phyloP scores from a whole-genome alignment of 305 asterid genomes.

The Fraxinus greggii region DNA sequence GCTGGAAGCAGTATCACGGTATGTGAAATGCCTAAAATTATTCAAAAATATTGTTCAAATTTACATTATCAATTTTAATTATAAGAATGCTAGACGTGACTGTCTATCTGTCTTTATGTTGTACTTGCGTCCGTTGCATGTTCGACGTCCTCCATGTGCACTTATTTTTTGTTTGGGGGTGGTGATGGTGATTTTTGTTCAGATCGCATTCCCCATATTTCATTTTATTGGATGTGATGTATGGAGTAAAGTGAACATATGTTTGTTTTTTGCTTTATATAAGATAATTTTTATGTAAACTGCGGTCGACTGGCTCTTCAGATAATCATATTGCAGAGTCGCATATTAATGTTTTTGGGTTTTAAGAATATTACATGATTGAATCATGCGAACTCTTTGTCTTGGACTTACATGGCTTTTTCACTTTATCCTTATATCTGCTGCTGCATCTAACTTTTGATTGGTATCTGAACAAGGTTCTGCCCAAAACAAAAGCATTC shows the following conservation, averaged over 20 bases:
- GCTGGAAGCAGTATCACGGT: slow-evolving; percentile 42
- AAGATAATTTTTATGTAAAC: not conserved
- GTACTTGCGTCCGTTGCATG: not conserved
- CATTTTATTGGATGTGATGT: not conserved
- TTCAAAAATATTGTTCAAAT: not conserved
- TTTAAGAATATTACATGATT: not conserved
- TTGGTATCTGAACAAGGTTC: slow-evolving; percentile 32
- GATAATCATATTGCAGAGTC: not conserved
- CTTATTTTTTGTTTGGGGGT: not conserved
- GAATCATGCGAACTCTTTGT: not conserved
- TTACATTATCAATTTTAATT: not conserved
- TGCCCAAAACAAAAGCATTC: slow-evolving; percentile 34
- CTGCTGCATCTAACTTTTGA: slow-evolving; percentile 23
- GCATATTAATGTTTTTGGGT: not conserved
- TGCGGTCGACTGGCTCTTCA: not conserved
- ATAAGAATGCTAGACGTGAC: not conserved
- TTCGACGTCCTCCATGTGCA: not conserved
- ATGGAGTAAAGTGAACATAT: not conserved
- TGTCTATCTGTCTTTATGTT: not conserved
- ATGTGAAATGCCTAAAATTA: slow-evolving; percentile 16
- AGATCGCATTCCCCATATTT: not conserved
- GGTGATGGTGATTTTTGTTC: not conserved
- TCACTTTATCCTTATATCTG: not conserved
- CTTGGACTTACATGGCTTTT: not conserved
- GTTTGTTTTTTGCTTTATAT: not conserved